Evolutionary conservation across 2,329 filamentous ascomycete genomes (phyloP), one percentile per base, ranked within the genome.

Genomic region (Neurospora sp.): DNA sequence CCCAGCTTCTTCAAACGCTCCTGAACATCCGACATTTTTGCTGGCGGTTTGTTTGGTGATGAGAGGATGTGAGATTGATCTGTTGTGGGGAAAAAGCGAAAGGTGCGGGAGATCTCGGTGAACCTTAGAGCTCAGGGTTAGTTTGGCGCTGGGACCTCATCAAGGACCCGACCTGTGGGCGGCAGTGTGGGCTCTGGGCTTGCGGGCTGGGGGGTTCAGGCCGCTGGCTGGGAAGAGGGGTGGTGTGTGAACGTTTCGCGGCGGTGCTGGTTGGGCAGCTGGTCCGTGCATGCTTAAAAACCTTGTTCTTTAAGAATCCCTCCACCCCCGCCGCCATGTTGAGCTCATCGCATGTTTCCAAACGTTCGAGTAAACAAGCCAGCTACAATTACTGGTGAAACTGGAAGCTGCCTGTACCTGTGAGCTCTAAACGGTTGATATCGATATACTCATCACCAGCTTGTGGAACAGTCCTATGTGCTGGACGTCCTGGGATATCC

Each of bases 1-100:
- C 84, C 84, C 74, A 86, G 84, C 84, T 87, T 87, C 84, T 86
- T 87, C 77, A 87, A 83, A 77, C 85, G 83, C 81, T 87, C 85
- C 81, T 87, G 85, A 75, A 87, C 78, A 78, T 86, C 85, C 77
- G 82, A 81, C 84, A 87, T 87, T 78, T 71, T 78, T 72, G 73
- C 67, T 71, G 71, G 66, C 68, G 67, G 70, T 66, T 69, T 40
- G 57, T 66, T 66, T 68, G 65, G 66, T 52, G 66, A 69, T 69
- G 68, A 68, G 57, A 69, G 67, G 69, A 39, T 71, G 69, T 72
- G 72, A 68, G 33, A 62, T 65, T 71, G 70, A 69, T 69, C 57
- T 69, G 68, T 72, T 52, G 72, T 72, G 71, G 71, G 69, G 70
- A 67, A 71, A 65, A 40, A 67, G 66, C 68, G 68, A 68, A 69